Evolutionary conservation across 1,284 basidiomycete species (phyloP).

Genomic region (Anthracocystis setariae): DNA sequence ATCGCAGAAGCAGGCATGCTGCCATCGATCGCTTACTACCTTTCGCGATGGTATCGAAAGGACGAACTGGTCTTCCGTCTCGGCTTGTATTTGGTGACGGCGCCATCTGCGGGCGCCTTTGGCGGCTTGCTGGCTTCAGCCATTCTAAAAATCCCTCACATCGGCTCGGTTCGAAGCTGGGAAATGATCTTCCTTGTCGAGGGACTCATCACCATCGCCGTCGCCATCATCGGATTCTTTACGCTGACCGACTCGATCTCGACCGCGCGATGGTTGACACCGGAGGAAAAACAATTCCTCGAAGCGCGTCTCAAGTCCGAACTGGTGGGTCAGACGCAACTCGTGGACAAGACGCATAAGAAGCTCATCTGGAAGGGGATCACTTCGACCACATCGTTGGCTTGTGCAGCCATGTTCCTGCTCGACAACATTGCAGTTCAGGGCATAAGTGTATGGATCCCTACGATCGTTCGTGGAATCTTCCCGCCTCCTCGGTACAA

Average conservation of each 20-base stretch:
- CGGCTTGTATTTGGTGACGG: conserved; percentile 59
- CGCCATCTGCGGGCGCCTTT: conserved; percentile 61
- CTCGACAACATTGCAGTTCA: conserved; percentile 66
- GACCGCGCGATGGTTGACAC: conserved; percentile 66
- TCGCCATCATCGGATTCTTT: conserved; percentile 65
- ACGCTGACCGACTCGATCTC: conserved; percentile 65
- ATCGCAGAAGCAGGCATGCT: conserved; percentile 67
- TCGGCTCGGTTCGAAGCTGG: conserved; percentile 59
- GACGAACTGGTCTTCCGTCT: conserved; percentile 66
- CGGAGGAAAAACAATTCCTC: conserved; percentile 64
- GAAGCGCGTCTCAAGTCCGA: conserved; percentile 43
- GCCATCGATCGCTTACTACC: conserved; percentile 62
- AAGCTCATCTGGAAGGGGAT: conserved; percentile 49
- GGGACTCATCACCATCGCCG: conserved; percentile 67
- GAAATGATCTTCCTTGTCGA: conserved; percentile 68
- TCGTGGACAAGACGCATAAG: conserved; percentile 47
- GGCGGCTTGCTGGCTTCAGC: conserved; percentile 63
- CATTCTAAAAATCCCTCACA: conserved; percentile 36
- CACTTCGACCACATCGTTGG: conserved; percentile 44
- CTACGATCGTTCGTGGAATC: conserved; percentile 67
- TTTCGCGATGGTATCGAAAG: conserved; percentile 66
- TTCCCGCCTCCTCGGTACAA: conserved; percentile 63
- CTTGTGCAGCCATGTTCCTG: conserved; percentile 65
- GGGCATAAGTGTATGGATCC: conserved; percentile 65
- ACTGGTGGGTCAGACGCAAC: conserved; percentile 38